Percentiles rank a stretch among this genome's conserved stretches.
phyloP scores from a whole-genome alignment of 108 stramenopile species.

The Skeletonema grethae region DNA sequence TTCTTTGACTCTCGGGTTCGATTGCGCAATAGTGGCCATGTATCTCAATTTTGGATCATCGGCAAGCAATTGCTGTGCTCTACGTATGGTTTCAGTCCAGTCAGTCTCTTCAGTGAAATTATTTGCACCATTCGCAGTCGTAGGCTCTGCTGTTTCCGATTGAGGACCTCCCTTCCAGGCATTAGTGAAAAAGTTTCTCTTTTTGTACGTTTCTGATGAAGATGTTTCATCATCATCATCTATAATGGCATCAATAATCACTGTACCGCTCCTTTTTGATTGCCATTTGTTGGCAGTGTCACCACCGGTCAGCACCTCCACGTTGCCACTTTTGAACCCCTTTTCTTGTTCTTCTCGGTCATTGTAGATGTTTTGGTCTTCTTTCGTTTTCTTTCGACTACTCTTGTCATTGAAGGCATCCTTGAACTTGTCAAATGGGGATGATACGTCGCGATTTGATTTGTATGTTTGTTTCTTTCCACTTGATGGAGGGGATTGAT shows the following conservation, averaged over 20 bases:
- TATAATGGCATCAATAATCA: conserved; percentile 17
- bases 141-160: background rate
- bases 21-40: conserved; percentile 37
- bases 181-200: background rate
- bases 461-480: conserved; percentile 21
- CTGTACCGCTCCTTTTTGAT: background rate
- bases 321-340: conserved; percentile 36
- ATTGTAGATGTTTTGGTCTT: background rate
- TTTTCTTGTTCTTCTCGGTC: background rate
- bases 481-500: conserved; percentile 5
- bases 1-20: conserved; percentile 38
- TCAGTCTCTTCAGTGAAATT: background rate
- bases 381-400: background rate
- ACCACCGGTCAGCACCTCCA: conserved; percentile 31
- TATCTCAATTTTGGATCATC: conserved; percentile 38
- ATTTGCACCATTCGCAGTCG: background rate
- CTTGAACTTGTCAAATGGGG: conserved; percentile 36
- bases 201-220: background rate
- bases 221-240: conserved; percentile 9
- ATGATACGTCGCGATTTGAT: conserved; percentile 6
- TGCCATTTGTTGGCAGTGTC: conserved; percentile 5
- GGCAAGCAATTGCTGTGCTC: conserved; percentile 39
- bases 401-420: conserved; percentile 34
- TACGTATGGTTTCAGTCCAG: conserved; percentile 20
- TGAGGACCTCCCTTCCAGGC: conserved; percentile 40